These are phyloP conservation scores for Trametes pubescens DNA, from an alignment of 1,284 basidiomycete species.

Conservation along the genomic window DNA sequence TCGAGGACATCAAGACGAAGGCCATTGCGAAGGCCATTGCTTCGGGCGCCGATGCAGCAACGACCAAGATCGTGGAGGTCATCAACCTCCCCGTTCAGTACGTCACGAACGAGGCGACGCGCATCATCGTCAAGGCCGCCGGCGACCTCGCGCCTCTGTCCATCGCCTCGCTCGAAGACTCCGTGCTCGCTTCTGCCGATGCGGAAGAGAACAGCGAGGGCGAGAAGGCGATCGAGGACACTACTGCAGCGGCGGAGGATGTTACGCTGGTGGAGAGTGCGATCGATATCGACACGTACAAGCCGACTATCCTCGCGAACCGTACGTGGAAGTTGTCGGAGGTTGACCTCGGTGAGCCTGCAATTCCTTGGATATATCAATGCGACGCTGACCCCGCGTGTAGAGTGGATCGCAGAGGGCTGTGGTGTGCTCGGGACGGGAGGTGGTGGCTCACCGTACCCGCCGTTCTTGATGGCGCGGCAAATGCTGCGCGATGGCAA, in stretches of 20 bases:
- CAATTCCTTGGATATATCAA: too few relatives aligned
- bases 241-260: slow-evolving; percentile 15
- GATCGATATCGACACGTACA: slow-evolving; percentile 42
- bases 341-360: slow-evolving; percentile 43
- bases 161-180: slow-evolving; percentile 23
- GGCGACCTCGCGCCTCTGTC: slow-evolving; percentile 47
- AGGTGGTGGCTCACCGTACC: slow-evolving; percentile 61
- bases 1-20: slow-evolving; percentile 50
- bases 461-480: slow-evolving; percentile 54
- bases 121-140: slow-evolving; percentile 57
- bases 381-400: not conserved
- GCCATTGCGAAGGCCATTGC: slow-evolving; percentile 55
- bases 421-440: slow-evolving; percentile 63
- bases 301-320: slow-evolving; percentile 40
- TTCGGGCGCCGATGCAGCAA: slow-evolving; percentile 52
- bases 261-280: slow-evolving; percentile 1
- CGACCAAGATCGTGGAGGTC: slow-evolving; percentile 56
- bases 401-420: slow-evolving; percentile 61
- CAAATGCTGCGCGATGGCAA: slow-evolving; percentile 57
- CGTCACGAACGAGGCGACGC: slow-evolving; percentile 58
- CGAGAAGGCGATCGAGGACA: slow-evolving; percentile 20
- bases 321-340: slow-evolving; percentile 47
- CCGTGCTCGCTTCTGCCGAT: slow-evolving; percentile 1
- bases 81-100: slow-evolving; percentile 56
- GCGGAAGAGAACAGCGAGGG: slow-evolving; percentile 18